A percentile compares a stretch with the other conserved stretches of the same genome.
phyloP scores from a whole-genome alignment of 2,329 filamentous ascomycete species.

The Harringtonia aguacate region DNA sequence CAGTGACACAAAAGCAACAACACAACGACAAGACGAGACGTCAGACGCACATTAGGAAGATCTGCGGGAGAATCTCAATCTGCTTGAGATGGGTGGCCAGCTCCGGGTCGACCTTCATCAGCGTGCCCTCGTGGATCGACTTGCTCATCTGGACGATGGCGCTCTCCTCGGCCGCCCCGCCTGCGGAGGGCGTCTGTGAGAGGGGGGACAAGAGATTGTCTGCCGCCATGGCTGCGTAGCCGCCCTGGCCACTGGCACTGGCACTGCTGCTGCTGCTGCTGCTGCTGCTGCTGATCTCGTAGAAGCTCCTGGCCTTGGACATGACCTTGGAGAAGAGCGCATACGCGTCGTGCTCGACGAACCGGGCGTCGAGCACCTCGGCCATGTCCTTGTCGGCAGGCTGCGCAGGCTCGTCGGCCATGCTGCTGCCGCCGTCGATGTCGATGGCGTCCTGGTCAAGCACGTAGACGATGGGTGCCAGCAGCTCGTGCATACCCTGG shows the following conservation, averaged over 20 bases:
- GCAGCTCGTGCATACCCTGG: slow-evolving; percentile 97
- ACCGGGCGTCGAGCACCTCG: slow-evolving; percentile 58
- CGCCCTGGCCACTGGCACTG: not conserved
- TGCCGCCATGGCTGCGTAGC: not conserved
- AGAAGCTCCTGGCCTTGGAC: slow-evolving; percentile 78
- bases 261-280: not conserved
- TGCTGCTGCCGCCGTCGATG: slow-evolving; percentile 16
- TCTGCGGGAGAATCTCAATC: slow-evolving; percentile 88
- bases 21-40: not conserved
- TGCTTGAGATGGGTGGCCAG: slow-evolving; percentile 57
- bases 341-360: slow-evolving; percentile 85
- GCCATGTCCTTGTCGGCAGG: slow-evolving; percentile 42
- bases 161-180: slow-evolving; percentile 28
- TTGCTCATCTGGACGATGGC: slow-evolving; percentile 79
- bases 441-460: slow-evolving; percentile 73
- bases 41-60: slow-evolving; percentile 78
- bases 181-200: not conserved
- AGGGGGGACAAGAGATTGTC: not conserved
- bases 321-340: slow-evolving; percentile 78
- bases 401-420: slow-evolving; percentile 11
- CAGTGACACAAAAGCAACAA: no score
- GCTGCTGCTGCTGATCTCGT: slow-evolving; percentile 53
- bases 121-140: slow-evolving; percentile 72
- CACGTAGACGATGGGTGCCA: slow-evolving; percentile 81
- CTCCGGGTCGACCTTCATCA: slow-evolving; percentile 44